These are phyloP conservation scores for Lichtheimia ramosa DNA, from an alignment of 371 early-diverging fungal species.

Conservation along the genomic window DNA sequence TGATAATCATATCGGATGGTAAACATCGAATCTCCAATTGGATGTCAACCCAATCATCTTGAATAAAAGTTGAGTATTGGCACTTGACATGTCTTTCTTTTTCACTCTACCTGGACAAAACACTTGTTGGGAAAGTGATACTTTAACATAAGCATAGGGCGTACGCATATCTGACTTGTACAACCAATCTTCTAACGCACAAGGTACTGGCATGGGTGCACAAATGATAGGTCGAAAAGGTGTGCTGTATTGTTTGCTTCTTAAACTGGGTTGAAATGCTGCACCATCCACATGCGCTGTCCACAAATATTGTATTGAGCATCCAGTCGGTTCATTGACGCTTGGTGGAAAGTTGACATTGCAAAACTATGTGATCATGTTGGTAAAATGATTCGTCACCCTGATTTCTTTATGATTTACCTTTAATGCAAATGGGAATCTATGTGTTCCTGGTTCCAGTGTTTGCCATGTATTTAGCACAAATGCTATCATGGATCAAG, in stretches of 20 bases:
- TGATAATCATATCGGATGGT: constrained; percentile 30
- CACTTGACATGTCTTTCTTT: not conserved
- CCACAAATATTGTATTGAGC: constrained; percentile 41
- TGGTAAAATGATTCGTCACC: constrained; percentile 20
- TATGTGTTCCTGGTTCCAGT: constrained; percentile 38
- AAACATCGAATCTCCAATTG: constrained; percentile 23
- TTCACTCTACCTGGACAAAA: constrained; percentile 38
- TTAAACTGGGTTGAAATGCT: constrained; percentile 22
- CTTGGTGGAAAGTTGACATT: constrained; percentile 41
- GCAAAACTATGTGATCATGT: constrained; percentile 27
- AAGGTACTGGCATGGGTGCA: constrained; percentile 21
- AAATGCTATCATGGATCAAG: not conserved
- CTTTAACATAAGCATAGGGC: constrained; percentile 26
- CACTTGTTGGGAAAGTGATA: constrained; percentile 23
- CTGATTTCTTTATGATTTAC: too few relatives aligned
- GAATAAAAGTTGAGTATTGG: not conserved
- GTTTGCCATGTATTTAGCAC: constrained; percentile 16
- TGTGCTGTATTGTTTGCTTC: constrained; percentile 22
- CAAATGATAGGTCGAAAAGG: constrained; percentile 31
- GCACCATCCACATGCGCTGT: constrained; percentile 50
- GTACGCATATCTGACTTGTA: constrained; percentile 23
- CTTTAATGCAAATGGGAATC: constrained; percentile 49
- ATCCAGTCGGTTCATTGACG: constrained; percentile 29
- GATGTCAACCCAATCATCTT: constrained; percentile 41
- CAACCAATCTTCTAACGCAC: constrained; percentile 24